Evolutionary conservation across 305 asterid genomes (phyloP), one percentile per base, ranked within the genome.

Genomic region (Solanum hybrid): DNA sequence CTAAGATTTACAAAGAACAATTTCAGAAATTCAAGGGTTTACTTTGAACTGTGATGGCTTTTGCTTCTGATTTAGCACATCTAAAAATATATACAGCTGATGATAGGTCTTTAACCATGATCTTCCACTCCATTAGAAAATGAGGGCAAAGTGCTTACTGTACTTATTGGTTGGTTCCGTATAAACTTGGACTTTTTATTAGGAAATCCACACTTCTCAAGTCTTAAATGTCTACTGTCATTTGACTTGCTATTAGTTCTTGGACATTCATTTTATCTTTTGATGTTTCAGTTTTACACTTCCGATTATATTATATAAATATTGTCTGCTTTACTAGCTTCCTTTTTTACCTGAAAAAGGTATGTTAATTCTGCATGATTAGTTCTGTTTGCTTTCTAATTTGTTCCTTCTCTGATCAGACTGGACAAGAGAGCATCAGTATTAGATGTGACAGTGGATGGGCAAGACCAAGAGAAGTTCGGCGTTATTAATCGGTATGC

Each of bases 401-500:
- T 31, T 84, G 75, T 84, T 31, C 40, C 61, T 84, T 71, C 78
- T 88, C 35, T 80, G 88, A 91, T 93, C 94, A 97, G 99, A 79
- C 91, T 96, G 93, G 96, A 96, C 92, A 95, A 92, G 93, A 94
- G 94, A 92, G 94, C 95, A 90, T 96, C 99, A 24, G 85, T 96
- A 76, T 90, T 95, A 93, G 98, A 95, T 89, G 92, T 94, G 91
- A 95, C 94, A 91, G 92, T 96, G 90, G 99, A 97, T 89, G 93
- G 94, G 89, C 99, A 94, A 93, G 99, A 97, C 92, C 91, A 94
- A 88, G 98, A 97, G 94, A 97, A 95, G 93, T 96, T 95, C 79
- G 93, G 97, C 12, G 92, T 96, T 83, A 97, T 97, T 90, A 96
- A 97, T 90, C 96, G 99, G 76, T 95, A 95, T 93, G 99, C 99